Conservation (phyloP, 192 early-diverging fungal species). For the Coemansia sp. region DNA sequence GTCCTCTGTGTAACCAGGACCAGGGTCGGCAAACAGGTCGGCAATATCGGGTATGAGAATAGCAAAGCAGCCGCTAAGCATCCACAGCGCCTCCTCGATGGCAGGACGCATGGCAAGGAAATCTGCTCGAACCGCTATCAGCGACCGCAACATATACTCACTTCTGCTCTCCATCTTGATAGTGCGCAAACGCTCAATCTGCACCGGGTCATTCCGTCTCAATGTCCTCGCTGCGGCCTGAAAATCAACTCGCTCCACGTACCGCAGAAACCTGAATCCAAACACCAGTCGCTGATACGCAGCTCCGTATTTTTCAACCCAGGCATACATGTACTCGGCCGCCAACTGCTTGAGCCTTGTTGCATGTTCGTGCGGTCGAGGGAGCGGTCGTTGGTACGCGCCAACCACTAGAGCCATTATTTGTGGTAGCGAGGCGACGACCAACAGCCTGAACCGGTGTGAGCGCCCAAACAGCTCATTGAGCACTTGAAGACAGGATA, state of each 20-base stretch:
- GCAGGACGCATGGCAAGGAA: constrained; percentile 2
- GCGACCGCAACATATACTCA: constrained; percentile 33
- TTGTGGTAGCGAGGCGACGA: constrained; percentile 54
- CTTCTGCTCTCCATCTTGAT: neutral
- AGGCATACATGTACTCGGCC: constrained; percentile 55
- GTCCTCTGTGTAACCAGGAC: neutral
- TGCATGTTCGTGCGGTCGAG: constrained; percentile 57
- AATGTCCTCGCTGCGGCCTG: constrained; percentile 8
- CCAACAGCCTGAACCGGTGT: constrained; percentile 60
- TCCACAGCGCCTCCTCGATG: constrained; percentile 6
- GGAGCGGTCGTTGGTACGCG: constrained; percentile 54
- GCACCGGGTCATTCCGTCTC: constrained; percentile 18
- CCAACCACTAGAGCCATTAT: constrained; percentile 60
- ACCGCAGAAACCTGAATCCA: constrained; percentile 59
- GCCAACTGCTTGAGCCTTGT: constrained; percentile 51
- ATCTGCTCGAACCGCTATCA: constrained; percentile 22
- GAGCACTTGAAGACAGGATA: constrained; percentile 59
- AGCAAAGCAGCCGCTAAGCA: constrained; percentile 32
- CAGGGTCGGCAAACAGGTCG: constrained; percentile 13
- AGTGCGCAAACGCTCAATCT: neutral
- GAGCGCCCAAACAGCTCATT: constrained; percentile 66
- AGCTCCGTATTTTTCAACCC: constrained; percentile 59
- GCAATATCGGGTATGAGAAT: constrained; percentile 45
- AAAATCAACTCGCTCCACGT: constrained; percentile 42
- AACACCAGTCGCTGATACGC: constrained; percentile 58